Base-by-base conservation (phyloP, 176 grass and related monocot species). In the Stipa capillata region DNA sequence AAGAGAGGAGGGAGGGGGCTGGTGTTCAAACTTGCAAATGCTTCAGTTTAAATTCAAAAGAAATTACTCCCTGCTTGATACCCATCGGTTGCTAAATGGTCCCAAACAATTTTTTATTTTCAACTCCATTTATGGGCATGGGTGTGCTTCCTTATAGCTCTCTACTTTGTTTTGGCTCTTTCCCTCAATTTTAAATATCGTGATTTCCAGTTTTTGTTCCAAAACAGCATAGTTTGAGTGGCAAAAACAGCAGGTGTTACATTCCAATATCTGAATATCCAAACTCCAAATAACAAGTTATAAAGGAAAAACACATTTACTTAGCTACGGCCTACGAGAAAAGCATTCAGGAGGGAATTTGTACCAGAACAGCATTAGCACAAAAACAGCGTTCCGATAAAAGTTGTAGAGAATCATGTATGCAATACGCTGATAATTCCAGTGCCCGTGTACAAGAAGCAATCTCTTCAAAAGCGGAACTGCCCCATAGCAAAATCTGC, bases 401-500 rank as follows among this genome's bases (percentile, higher is more conserved):
- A 99, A 99, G 74, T 99, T 99, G 86, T 99, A 99, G 4, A 99
- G 71, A 75, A 99, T 90, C 90, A 99, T 95, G 86, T 99, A 96
- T 29, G 92, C 97, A 42, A 99, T 85, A 31, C 97, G 97, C 78
- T 99, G 97, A 79, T 99, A 99, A 89, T 99, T 99, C 97, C 97
- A 99, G 81, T 99, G 97, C 8, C 97, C 97, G 1, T 99, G 97
- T 36, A 99, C 97, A 89, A 99, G 97, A 64, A 99, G 97, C 80
- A 99, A 91, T 89, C 97, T 93, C 71, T 99, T 99, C 58, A 99
- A 79, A 99, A 99, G 25, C 90, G 63, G 55, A 99, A 99, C 53
- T 99, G 97, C n/a, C 97, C 97, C 97, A 99, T 99, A 66, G 97
- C 97, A 89, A 96, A 99, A 85, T 99, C 97, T 52, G 97, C 91